These are phyloP conservation scores for Pichia inconspicua DNA, from an alignment of 1,139 yeast genomes.

Conservation along the genomic window DNA sequence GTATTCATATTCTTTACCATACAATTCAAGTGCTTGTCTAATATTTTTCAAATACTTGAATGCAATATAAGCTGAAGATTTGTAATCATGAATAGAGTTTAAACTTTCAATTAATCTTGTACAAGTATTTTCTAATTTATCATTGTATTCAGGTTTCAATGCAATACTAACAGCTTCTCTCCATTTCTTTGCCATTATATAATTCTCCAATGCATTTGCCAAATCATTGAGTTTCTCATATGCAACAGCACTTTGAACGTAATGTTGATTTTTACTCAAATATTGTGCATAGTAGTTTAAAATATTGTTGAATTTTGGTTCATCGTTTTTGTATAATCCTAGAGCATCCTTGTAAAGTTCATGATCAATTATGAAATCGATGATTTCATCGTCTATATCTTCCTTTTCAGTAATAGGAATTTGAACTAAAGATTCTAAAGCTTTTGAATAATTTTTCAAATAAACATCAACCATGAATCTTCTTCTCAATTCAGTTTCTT, in stretches of 20 bases:
- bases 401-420: constrained; percentile 28
- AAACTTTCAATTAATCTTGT: constrained; percentile 52
- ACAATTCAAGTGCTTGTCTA: constrained; percentile 54
- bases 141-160: constrained; percentile 32
- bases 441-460: constrained; percentile 59
- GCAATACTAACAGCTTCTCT: constrained; percentile 68
- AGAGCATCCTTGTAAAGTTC: constrained; percentile 67
- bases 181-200: constrained; percentile 71
- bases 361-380: constrained; percentile 65
- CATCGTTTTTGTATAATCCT: constrained; percentile 50
- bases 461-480: constrained; percentile 75
- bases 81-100: constrained; percentile 63
- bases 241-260: constrained; percentile 66
- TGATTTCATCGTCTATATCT: constrained; percentile 49
- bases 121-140: constrained; percentile 38
- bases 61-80: constrained; percentile 80
- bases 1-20: constrained; percentile 68
- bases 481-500: constrained; percentile 57
- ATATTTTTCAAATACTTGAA: constrained; percentile 52
- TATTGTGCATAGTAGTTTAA: constrained; percentile 55
- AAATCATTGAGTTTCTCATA: constrained; percentile 60
- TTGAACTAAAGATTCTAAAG: constrained; percentile 57
- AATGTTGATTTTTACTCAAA: constrained; percentile 48
- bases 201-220: constrained; percentile 61
- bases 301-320: constrained; percentile 46